Conservation (phyloP, 768 basidiomycete genomes). For the Rhodotorula babjevae region DNA sequence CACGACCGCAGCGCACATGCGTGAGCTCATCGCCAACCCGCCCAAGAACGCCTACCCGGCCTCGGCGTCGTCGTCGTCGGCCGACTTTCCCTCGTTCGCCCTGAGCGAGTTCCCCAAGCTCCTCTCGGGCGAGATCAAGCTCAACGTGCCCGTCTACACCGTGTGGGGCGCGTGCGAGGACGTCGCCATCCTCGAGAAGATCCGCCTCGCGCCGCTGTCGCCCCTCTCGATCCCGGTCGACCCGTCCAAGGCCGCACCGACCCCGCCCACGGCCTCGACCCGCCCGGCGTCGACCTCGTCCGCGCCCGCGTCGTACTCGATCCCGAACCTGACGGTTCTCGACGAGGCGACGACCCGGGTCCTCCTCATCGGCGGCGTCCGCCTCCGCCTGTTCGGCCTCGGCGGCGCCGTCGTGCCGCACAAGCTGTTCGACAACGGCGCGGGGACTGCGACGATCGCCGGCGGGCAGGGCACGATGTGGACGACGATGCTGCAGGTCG, state of each 20-base stretch:
- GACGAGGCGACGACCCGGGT: constrained; percentile 94
- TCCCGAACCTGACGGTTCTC: constrained; percentile 84
- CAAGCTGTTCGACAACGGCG: constrained; percentile 91
- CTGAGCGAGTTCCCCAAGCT: constrained; percentile 92
- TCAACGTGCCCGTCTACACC: constrained; percentile 88
- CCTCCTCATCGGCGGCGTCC: constrained; percentile 85
- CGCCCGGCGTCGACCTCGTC: constrained; percentile 1
- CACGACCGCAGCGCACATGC: constrained; percentile 52
- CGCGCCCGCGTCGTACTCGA: constrained; percentile 53
- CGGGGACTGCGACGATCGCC: constrained; percentile 92
- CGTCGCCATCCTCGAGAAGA: constrained; percentile 84
- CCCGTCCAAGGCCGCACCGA: constrained; percentile 9
- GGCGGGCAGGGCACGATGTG: constrained; percentile 98
- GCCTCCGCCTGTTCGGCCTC: constrained; percentile 87
- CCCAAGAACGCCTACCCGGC: constrained; percentile 53
- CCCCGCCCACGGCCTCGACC: not conserved
- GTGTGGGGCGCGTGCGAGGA: constrained; percentile 98
- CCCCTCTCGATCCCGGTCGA: constrained; percentile 18
- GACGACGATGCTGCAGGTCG: constrained; percentile 94
- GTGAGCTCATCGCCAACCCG: constrained; percentile 45
- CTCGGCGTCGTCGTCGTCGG: too few species aligned
- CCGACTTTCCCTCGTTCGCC: constrained; percentile 57
- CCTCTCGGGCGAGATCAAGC: constrained; percentile 80
- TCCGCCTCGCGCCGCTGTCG: constrained; percentile 53
- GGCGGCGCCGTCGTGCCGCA: constrained; percentile 92